Base-by-base conservation (phyloP, 1,284 basidiomycete species). In the Trichosporon coremiiforme region DNA sequence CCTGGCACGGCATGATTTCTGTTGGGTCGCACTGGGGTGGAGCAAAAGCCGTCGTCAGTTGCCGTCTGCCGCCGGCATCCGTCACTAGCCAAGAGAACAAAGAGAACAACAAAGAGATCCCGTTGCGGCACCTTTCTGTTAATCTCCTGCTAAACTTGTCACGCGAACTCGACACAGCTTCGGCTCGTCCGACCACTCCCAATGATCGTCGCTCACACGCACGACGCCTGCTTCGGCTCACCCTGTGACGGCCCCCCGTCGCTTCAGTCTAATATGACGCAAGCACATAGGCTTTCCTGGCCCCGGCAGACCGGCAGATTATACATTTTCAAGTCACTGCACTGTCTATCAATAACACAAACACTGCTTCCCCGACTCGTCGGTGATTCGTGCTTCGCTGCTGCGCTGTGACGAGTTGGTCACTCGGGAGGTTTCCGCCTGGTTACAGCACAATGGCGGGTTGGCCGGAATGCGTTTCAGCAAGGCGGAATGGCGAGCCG, bases 271-370 rank as follows among this genome's bases (percentile, higher is more conserved):
- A 8, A 22, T 20, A 53, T 53, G 47, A 53, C 47, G 47, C 47
- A 53, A 53, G 47, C 47, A 15, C 13, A n/a, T 17, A 2, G 45
- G 2, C 4, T 13, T 7, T 20, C 45, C 9, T 47, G 17, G 33
- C 33, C 33, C 33, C 33, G 2, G 36, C 36, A 38, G 36, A 4
- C 36, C 47, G 47, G 47, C 47, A 53, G 47, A 53, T 20, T 53
- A 53, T 53, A 53, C 47, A 53, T 53, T 53, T 22, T 2, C 4
- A 20, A 17, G 20, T 4, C 33, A 33, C 33, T 33, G 4, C 8
- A n/a, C n/a, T 22, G n/a, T 20, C 47, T 53, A 53, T 53, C n/a
- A 53, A 53, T 53, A 53, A 53, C 47, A 53, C 47, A 33, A 33
- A 33, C 8, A 53, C 7, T 53, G 47, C 20, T 53, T 53, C 47